Base-by-base conservation (phyloP, 805 yeast species). In the Hanseniaspora occidentalis region DNA sequence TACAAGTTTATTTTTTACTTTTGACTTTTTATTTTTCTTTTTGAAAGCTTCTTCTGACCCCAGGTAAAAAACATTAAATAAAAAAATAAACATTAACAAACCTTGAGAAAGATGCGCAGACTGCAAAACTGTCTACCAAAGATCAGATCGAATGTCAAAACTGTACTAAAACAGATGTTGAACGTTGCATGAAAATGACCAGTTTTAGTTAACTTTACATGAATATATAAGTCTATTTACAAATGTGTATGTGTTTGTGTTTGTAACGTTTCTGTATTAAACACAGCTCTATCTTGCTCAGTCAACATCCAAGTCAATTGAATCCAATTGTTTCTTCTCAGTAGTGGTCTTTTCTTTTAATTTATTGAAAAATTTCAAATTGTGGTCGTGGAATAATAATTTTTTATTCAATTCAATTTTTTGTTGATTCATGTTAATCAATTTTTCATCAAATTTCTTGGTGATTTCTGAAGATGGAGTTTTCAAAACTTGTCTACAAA, bases 381-480 rank as follows among this genome's bases (percentile, higher is more conserved):
- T 55, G n/a, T 50, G 37, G 10, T 40, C 41, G 37, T 52, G 55
- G 31, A 49, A 43, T 9, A 50, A 50, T 16, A 47, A 46, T 29
- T 49, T 47, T 25, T 37, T 42, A 37, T 57, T 60, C 29, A 58
- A 39, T 21, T 57, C 50, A 35, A 57, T 51, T 42, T 48, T 48
- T 37, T 56, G 56, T 22, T 58, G 39, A 2, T 52, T 45, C 14
- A 55, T 26, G 31, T 57, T 58, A 27, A 58, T 55, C 9, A 58
- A 50, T 39, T 51, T 56, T 10, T 57, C 45, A 20, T 42, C 39
- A 29, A 42, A 42, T 33, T 37, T 25, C 31, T 73, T 71, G 49
- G 80, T 73, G 4, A 92, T 84, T 52, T 86, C 95, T 47, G 85
- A 76, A 0, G 84, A 71, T 5, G 97, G 97, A 52, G 70, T 78